These are phyloP conservation scores for Cercospora zeae-maydis DNA, from an alignment of 2,329 filamentous ascomycete genomes.

Conservation along the genomic window DNA sequence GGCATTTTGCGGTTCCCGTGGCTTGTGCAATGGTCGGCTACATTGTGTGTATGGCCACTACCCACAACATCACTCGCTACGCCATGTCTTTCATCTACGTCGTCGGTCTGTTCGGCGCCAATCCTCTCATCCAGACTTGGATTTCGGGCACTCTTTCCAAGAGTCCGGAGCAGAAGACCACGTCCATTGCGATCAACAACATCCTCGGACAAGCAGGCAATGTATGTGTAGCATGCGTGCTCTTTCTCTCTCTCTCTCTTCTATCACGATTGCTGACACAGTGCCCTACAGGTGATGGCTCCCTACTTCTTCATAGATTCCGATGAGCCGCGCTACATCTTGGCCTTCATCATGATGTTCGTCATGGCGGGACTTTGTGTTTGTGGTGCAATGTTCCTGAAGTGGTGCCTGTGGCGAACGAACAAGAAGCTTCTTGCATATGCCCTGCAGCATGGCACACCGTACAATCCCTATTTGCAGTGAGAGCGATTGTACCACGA, in stretches of 20 bases:
- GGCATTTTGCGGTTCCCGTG: conserved; percentile 59
- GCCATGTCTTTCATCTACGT: conserved; percentile 57
- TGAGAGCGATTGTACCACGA: neutral
- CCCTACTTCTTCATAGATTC: neutral
- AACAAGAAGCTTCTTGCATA: neutral
- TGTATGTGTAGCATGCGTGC: neutral
- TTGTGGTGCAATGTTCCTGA: neutral
- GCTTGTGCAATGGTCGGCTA: conserved; percentile 53
- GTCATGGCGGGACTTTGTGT: neutral
- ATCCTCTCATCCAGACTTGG: neutral
- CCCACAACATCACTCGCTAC: conserved; percentile 52
- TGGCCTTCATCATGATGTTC: neutral
- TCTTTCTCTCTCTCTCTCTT: neutral
- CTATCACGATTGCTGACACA: neutral
- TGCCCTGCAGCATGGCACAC: neutral
- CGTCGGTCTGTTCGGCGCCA: neutral
- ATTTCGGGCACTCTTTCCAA: neutral
- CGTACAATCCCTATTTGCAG: neutral
- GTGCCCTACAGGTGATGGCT: neutral
- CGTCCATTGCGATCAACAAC: neutral
- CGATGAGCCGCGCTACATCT: neutral
- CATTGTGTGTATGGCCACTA: conserved; percentile 53
- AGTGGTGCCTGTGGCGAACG: neutral
- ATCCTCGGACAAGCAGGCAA: neutral
- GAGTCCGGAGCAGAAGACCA: neutral